phyloP scores from a whole-genome alignment of 768 basidiomycete species.

The Kwoniella sp. region DNA sequence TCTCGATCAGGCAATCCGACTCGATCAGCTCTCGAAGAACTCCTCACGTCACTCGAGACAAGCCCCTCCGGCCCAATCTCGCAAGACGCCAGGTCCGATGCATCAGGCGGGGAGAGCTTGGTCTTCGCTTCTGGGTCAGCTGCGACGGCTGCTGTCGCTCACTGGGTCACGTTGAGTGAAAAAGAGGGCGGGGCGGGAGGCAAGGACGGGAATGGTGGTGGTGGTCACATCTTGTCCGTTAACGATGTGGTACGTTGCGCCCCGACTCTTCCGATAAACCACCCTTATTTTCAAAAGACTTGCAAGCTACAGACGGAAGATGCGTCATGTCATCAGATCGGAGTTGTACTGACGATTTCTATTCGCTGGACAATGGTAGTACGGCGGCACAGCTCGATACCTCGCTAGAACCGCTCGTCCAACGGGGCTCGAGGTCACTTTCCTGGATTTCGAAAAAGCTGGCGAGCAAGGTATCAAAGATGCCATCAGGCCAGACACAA shows the following conservation, averaged over 20 bases:
- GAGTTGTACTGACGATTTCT: neutral
- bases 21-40: slow-evolving; percentile 72
- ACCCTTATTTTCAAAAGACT: no score
- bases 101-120: slow-evolving; percentile 64
- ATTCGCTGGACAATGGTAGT: slow-evolving; percentile 47
- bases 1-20: slow-evolving; percentile 88
- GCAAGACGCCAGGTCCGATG: slow-evolving; percentile 20
- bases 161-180: slow-evolving; percentile 56
- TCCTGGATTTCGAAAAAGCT: slow-evolving; percentile 74
- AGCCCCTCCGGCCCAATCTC: slow-evolving; percentile 17
- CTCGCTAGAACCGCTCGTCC: slow-evolving; percentile 38
- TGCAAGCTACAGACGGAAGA: neutral
- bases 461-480: slow-evolving; percentile 67
- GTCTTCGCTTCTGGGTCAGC: slow-evolving; percentile 85
- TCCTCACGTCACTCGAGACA: slow-evolving; percentile 74
- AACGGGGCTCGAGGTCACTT: slow-evolving; percentile 63
- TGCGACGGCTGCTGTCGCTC: slow-evolving; percentile 78
- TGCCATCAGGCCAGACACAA: slow-evolving; percentile 75
- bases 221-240: slow-evolving; percentile 79
- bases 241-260: slow-evolving; percentile 72
- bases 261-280: no score
- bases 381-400: slow-evolving; percentile 83
- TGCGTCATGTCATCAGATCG: no score
- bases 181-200: slow-evolving; percentile 52
- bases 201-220: slow-evolving; percentile 61